Percentiles rank a stretch among this genome's conserved stretches.
Conservation (phyloP, 106 monocot genomes). For the Allium sativum region DNA sequence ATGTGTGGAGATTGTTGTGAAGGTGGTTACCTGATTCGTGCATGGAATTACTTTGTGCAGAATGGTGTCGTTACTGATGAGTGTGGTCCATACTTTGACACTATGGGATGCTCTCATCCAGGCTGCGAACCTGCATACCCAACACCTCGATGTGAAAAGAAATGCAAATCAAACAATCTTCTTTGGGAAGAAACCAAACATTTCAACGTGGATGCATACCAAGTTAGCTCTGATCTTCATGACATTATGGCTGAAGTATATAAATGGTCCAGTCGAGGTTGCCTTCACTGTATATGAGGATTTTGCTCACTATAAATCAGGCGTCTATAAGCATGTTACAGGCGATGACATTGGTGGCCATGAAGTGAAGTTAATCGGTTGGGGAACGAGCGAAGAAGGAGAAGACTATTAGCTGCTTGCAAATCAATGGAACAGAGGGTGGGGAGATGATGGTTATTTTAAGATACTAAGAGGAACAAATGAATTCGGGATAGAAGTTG, state of each 20-base stretch:
- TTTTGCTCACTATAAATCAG: slow-evolving; percentile 95
- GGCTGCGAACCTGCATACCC: slow-evolving; percentile 83
- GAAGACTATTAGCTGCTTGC: slow-evolving; percentile 98
- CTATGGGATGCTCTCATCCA: slow-evolving; percentile 77
- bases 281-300: slow-evolving; percentile 98
- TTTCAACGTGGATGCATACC: slow-evolving; percentile 66
- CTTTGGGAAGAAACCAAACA: slow-evolving; percentile 74
- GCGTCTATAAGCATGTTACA: slow-evolving; percentile 83
- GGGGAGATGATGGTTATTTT: slow-evolving; percentile 88
- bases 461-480: slow-evolving; percentile 64
- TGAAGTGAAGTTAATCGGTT: slow-evolving; percentile 94
- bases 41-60: slow-evolving; percentile 82
- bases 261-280: slow-evolving; percentile 94
- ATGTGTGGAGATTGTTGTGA: slow-evolving; percentile 99
- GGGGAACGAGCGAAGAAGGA: slow-evolving; percentile 90
- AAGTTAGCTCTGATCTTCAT: slow-evolving; percentile 47
- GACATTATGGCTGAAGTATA: slow-evolving; percentile 94
- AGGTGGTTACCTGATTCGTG: slow-evolving; percentile 81
- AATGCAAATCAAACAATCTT: slow-evolving; percentile 60
- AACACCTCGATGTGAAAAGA: slow-evolving; percentile 72
- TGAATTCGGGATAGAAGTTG: slow-evolving; percentile 80
- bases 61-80: slow-evolving; percentile 91
- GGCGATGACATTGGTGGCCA: slow-evolving; percentile 79
- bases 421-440: slow-evolving; percentile 95
- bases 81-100: slow-evolving; percentile 98